Evolutionary conservation across 1,284 basidiomycete genomes (phyloP).

Genomic region (Ceraceosorus bombacis): DNA sequence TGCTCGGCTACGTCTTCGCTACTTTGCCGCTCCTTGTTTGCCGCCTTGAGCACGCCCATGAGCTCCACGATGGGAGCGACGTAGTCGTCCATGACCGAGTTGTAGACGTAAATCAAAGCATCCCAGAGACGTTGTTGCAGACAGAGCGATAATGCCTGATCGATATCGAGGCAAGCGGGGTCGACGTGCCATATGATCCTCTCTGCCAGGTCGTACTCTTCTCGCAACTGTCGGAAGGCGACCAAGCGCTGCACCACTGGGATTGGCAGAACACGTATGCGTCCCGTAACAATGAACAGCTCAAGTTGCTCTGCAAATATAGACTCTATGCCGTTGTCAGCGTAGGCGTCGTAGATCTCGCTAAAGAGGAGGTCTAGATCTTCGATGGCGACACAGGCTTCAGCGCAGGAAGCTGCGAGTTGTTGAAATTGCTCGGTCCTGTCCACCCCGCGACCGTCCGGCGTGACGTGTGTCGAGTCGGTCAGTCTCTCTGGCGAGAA

Average conservation of each 20-base stretch:
- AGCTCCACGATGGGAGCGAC: constrained; percentile 81
- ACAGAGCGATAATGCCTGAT: constrained; percentile 82
- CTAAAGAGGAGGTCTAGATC: constrained; percentile 83
- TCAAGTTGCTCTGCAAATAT: constrained; percentile 82
- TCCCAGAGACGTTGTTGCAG: constrained; percentile 77
- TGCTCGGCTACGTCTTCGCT: constrained; percentile 1
- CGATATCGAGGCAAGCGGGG: constrained; percentile 80
- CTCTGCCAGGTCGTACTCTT: constrained; percentile 70
- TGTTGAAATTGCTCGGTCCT: constrained; percentile 81
- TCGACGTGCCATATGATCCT: constrained; percentile 92
- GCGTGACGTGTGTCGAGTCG: constrained; percentile 73
- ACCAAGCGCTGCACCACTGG: constrained; percentile 82
- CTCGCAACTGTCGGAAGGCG: constrained; percentile 65
- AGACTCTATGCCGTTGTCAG: constrained; percentile 71
- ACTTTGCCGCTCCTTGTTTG: constrained; percentile 30
- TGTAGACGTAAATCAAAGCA: constrained; percentile 89
- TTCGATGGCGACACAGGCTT: constrained; percentile 70
- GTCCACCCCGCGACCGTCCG: constrained; percentile 82
- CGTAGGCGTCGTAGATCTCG: constrained; percentile 82
- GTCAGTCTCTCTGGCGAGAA: constrained; percentile 91
- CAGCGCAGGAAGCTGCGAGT: constrained; percentile 71
- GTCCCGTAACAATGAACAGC: constrained; percentile 69
- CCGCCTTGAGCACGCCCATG: constrained; percentile 62
- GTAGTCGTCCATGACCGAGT: constrained; percentile 76
- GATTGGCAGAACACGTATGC: constrained; percentile 64